Conservation (phyloP, 305 asterid genomes). For the Fraxinus albicans region DNA sequence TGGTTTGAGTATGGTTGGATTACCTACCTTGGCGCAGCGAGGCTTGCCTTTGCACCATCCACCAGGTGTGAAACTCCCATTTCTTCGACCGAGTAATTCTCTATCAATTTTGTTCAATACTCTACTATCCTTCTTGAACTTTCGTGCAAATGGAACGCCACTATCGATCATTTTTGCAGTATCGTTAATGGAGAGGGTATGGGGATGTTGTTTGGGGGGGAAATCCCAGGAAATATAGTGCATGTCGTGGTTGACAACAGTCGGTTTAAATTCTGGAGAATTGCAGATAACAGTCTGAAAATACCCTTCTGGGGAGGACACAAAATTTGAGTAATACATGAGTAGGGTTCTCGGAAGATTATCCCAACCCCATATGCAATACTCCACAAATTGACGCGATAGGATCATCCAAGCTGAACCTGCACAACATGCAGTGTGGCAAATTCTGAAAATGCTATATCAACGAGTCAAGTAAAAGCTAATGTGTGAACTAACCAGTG, state of each 20-base stretch:
- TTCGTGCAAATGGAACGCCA: slow-evolving; percentile 84
- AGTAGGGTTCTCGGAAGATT: slow-evolving; percentile 91
- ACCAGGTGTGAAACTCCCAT: slow-evolving; percentile 79
- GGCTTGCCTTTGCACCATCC: slow-evolving; percentile 89
- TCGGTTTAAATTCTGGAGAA: slow-evolving; percentile 63
- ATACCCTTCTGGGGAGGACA: slow-evolving; percentile 93
- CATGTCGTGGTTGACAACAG: slow-evolving; percentile 91
- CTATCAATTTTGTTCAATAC: slow-evolving; percentile 61
- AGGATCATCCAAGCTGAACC: slow-evolving; percentile 97
- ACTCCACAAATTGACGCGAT: slow-evolving; percentile 77
- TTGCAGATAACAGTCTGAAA: slow-evolving; percentile 90
- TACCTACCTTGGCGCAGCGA: slow-evolving; percentile 68
- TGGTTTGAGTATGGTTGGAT: slow-evolving; percentile 49
- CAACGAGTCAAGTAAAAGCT: background rate
- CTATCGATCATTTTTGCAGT: slow-evolving; percentile 61
- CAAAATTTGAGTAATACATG: slow-evolving; percentile 93
- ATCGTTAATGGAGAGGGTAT: slow-evolving; percentile 58
- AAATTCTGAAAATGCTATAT: background rate
- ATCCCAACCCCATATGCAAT: slow-evolving; percentile 95
- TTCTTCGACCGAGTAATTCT: slow-evolving; percentile 53
- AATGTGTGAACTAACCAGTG: slow-evolving; percentile 35
- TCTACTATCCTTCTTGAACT: slow-evolving; percentile 55
- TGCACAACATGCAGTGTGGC: slow-evolving; percentile 29
- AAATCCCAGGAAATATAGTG: slow-evolving; percentile 87
- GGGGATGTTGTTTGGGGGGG: slow-evolving; percentile 94